Evolutionary conservation across 2,329 filamentous ascomycete genomes (phyloP).

Genomic region (Alternaria ethzedia): DNA sequence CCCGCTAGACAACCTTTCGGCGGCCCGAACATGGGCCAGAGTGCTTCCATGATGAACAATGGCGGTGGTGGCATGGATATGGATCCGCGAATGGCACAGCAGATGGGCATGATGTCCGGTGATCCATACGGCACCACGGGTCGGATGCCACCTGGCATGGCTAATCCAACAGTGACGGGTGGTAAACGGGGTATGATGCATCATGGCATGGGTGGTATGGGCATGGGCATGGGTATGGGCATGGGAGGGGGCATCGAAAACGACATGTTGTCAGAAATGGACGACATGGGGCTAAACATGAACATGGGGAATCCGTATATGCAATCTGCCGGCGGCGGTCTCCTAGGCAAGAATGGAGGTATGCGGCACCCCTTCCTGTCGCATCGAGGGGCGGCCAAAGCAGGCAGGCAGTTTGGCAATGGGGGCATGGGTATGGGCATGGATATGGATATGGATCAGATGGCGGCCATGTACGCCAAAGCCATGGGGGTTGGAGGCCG

Average conservation of each 20-base stretch:
- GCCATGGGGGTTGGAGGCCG: background rate
- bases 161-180: background rate
- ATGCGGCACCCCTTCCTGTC: constrained; percentile 9
- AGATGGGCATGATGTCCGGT: constrained; percentile 7
- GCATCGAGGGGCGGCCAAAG: background rate
- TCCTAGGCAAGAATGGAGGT: constrained; percentile 3
- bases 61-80: background rate
- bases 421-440: background rate
- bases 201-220: constrained; percentile 1
- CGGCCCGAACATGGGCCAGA: constrained; percentile 1
- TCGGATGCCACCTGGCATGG: constrained; percentile 15
- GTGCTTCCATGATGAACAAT: background rate
- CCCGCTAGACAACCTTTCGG: constrained; percentile 2
- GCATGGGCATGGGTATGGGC: background rate
- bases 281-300: constrained; percentile 5
- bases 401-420: background rate
- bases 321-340: background rate
- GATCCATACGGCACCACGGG: constrained; percentile 13
- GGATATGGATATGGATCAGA: constrained; percentile 3
- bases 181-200: constrained; percentile 3
- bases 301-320: constrained; percentile 14
- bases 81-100: constrained; percentile 17
- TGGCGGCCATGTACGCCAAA: background rate
- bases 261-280: constrained; percentile 14
- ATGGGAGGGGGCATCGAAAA: constrained; percentile 8